Base-by-base conservation (phyloP, 192 early-diverging fungal species). In the Coemansia sp. region DNA sequence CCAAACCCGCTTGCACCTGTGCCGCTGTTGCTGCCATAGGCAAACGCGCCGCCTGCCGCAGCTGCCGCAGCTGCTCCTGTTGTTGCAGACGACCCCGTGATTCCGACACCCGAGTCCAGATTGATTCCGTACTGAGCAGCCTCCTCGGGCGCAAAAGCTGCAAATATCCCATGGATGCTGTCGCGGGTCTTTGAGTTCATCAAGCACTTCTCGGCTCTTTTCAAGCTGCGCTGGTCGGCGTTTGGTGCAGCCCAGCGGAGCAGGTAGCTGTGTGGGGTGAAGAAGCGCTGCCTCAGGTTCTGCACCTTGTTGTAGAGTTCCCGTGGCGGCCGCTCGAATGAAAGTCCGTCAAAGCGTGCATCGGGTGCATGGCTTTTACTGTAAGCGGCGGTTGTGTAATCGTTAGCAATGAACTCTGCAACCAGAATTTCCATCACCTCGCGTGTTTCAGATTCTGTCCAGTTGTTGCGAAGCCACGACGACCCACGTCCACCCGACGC, bases 301-400 rank as follows among this genome's bases (percentile, higher is more conserved):
- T 75, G 72, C 17, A 75, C 72, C 45, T 75, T 75, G 62, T 75
- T 75, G 66, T 75, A 75, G 42, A 75, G 65, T 59, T 75, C 72
- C 43, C 66, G 62, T 30, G 62, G 44, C n/a, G 66, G 62, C 38
- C 66, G 51, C 11, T 25, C 48, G 38, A 75, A 75, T 15, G 66
- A 57, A 13, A 68, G 41, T 2, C 33, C 21, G 8, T 58, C 38
- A 41, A 75, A 75, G 11, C 72, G 66, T 3, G 62, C 55, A 30
- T 75, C 72, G 0, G 66, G 62, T 19, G 62, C 62, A 33, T 64
- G 64, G 53, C 57, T 69, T 21, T 75, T 75, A 59, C 72, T 75
- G 55, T 75, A 75, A 0, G 72, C 72, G 0, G 47, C 58, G 0
- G 72, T 75, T 2, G 56, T 53, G 46, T 55, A 69, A 46, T 64